Base-by-base conservation (phyloP, 2,329 filamentous ascomycete species). In the Scleromitrula shiraiana region DNA sequence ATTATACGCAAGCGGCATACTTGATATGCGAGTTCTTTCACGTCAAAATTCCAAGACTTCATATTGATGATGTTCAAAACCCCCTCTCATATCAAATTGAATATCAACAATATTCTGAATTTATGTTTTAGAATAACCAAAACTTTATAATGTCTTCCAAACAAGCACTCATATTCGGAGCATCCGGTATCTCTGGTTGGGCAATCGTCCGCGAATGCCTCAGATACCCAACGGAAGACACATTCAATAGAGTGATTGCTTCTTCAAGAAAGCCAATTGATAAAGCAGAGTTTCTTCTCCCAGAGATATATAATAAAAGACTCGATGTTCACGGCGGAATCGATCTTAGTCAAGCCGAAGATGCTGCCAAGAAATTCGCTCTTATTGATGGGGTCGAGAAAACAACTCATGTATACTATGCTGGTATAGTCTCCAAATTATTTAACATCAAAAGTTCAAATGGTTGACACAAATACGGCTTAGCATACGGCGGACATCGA, bases 401-500 rank as follows among this genome's bases (percentile, higher is more conserved):
- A 22, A 61, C 70, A 17, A 70, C 67, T 1, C 68, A 72, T 52
- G 64, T 71, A 8, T 72, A 68, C 52, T 72, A 69, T 44, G 52
- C 54, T 32, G 46, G 52, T 49, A 17, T n/a, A n/a, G n/a, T n/a
- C n/a, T n/a, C n/a, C n/a, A n/a, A n/a, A n/a, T n/a, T n/a, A n/a
- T n/a, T n/a, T n/a, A n/a, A n/a, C n/a, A n/a, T n/a, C n/a, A n/a
- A n/a, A n/a, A n/a, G n/a, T n/a, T n/a, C n/a, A n/a, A n/a, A n/a
- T n/a, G n/a, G n/a, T n/a, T n/a, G n/a, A n/a, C n/a, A n/a, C n/a
- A n/a, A n/a, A n/a, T n/a, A n/a, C n/a, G n/a, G n/a, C n/a, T n/a
- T n/a, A 41, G 27, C 15, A 20, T 24, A 38, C 5, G 10, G 55
- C 52, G 9, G 56, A 53, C 40, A 56, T 53, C 17, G 30, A 9